Evolutionary conservation across 306 rosid species (phyloP), one percentile per base, ranked within the genome.

Genomic region (Herpetospermum pedunculosum): DNA sequence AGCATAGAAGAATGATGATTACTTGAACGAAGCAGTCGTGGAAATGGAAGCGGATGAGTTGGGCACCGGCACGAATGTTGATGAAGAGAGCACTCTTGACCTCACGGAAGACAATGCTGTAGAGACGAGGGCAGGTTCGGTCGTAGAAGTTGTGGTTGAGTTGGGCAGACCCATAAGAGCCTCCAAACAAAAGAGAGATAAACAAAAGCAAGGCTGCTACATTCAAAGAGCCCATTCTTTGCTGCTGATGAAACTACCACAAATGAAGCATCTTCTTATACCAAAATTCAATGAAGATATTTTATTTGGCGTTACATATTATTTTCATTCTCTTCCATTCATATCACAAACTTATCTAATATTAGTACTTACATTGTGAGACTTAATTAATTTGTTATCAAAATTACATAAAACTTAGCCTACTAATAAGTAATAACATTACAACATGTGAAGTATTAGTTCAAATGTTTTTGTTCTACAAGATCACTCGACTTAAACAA

Each of bases 11-110:
- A n/a, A n/a, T n/a, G n/a, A n/a, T 10, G 12, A 29, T 8, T 64
- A 64, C 71, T n/a, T 64, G 21, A 30, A 64, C 71, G 48, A 62
- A 34, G 28, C 70, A 62, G 16, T 62, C 70, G 4, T 62, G 70
- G 28, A 62, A 62, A 62, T 62, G 71, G 48, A 64, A 11, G 71
- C 71, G 71, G 16, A 64, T 37, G 30, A 64, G 29, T 19, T 64
- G n/a, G 1, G 71, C 71, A 0, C 48, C 48, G n/a, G 29, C 30
- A 19, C 48, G 48, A 30, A 4, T 19, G 30, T 64, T 30, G 0
- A 8, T n/a, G n/a, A n/a, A 4, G 4, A 64, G 9, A 64, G 30
- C 8, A 9, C 5, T 37, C 30, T 64, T 64, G 18, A 64, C 48
- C 26, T 8, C 48, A 2, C 47, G 70, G 30, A 48, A 48, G 28